A percentile compares a stretch with the other conserved stretches of the same genome.
Evolutionary conservation across 2,329 filamentous ascomycete species (phyloP).

Genomic region (Neophaeococcomyces mojaviensis): DNA sequence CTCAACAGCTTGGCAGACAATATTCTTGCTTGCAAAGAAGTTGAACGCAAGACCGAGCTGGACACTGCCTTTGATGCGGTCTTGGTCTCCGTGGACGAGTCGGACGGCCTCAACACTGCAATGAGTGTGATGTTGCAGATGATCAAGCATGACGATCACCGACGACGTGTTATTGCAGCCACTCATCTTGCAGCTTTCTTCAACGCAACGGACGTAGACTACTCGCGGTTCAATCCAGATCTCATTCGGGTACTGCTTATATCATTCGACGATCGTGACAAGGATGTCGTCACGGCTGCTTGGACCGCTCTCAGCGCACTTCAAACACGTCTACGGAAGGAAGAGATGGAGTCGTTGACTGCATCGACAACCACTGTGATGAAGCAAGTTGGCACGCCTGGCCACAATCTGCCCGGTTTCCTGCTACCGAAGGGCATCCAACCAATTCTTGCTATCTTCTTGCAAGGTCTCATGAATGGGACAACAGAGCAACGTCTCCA

Average conservation of each 20-base stretch:
- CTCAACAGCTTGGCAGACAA: slow-evolving; percentile 93
- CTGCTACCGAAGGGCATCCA: slow-evolving; percentile 91
- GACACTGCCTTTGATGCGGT: slow-evolving; percentile 80
- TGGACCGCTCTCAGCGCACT: slow-evolving; percentile 83
- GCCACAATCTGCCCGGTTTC: slow-evolving; percentile 79
- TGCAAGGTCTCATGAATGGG: slow-evolving; percentile 96
- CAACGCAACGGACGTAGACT: slow-evolving; percentile 69
- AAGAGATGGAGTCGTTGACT: slow-evolving; percentile 94
- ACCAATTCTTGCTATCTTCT: slow-evolving; percentile 89
- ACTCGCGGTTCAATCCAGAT: slow-evolving; percentile 92
- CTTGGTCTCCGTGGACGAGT: slow-evolving; percentile 87
- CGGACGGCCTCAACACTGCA: slow-evolving; percentile 85
- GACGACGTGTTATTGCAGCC: slow-evolving; percentile 68
- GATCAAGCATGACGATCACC: slow-evolving; percentile 88
- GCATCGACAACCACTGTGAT: slow-evolving; percentile 78
- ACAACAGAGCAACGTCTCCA: slow-evolving; percentile 85
- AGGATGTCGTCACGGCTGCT: slow-evolving; percentile 75
- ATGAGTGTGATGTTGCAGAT: slow-evolving; percentile 89
- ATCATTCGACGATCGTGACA: slow-evolving; percentile 82
- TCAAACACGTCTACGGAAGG: slow-evolving; percentile 83
- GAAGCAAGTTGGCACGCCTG: slow-evolving; percentile 79
- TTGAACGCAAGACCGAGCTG: slow-evolving; percentile 65
- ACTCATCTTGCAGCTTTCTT: slow-evolving; percentile 83
- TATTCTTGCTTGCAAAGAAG: slow-evolving; percentile 67
- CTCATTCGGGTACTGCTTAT: slow-evolving; percentile 84